Evolutionary conservation across 2,329 filamentous ascomycete genomes (phyloP).

Genomic region (Exophiala calicioides): DNA sequence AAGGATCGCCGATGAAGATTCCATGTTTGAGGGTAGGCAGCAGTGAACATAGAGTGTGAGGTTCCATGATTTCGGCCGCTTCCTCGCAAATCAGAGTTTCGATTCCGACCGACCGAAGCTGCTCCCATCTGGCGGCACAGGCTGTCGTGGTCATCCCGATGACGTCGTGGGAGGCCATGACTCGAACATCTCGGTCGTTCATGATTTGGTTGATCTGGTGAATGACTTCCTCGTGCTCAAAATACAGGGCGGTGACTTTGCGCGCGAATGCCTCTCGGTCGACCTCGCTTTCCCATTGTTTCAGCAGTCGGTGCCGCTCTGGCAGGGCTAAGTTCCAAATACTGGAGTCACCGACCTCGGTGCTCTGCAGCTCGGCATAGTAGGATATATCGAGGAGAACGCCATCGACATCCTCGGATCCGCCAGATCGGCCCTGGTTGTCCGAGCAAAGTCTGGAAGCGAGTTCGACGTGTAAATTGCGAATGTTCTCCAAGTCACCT

Average conservation of each 20-base stretch:
- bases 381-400: slow-evolving; percentile 19
- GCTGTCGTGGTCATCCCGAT: slow-evolving; percentile 37
- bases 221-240: slow-evolving; percentile 12
- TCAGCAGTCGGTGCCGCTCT: slow-evolving; percentile 23
- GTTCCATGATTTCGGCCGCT: slow-evolving; percentile 67
- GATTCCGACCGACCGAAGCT: slow-evolving; percentile 29
- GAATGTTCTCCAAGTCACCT: slow-evolving; percentile 32
- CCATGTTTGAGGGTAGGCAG: slow-evolving; percentile 62
- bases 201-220: slow-evolving; percentile 28
- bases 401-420: slow-evolving; percentile 9
- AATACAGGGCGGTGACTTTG: slow-evolving; percentile 15
- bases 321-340: slow-evolving; percentile 25
- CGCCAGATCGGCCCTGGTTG: neutral
- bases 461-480: slow-evolving; percentile 31
- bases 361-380: slow-evolving; percentile 14
- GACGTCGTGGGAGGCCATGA: slow-evolving; percentile 32
- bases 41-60: slow-evolving; percentile 60
- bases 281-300: slow-evolving; percentile 25
- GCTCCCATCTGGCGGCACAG: slow-evolving; percentile 31
- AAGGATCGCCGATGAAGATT: slow-evolving; percentile 50
- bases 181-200: slow-evolving; percentile 23
- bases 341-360: slow-evolving; percentile 15
- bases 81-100: slow-evolving; percentile 64
- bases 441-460: slow-evolving; percentile 12
- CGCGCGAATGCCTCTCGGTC: slow-evolving; percentile 16